Percentiles rank a stretch among this genome's conserved stretches.
These are phyloP conservation scores for Cercophora samala DNA, from an alignment of 495 filamentous ascomycete species.

Conservation along the genomic window DNA sequence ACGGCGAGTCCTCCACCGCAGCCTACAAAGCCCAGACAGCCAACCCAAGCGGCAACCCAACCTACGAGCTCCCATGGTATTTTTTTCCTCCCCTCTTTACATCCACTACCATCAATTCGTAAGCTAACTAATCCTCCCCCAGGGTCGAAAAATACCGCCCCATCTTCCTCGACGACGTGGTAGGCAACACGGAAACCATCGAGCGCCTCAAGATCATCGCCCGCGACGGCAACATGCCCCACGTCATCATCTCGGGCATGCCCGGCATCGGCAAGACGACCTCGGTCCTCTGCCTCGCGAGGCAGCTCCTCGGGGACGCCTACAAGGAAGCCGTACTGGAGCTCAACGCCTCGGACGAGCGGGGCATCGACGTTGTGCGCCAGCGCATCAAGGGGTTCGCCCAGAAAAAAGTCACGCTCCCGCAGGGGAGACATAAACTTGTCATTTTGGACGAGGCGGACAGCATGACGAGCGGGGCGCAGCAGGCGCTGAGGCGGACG, in stretches of 20 bases:
- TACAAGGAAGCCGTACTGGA: conserved; percentile 99
- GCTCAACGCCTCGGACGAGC: conserved; percentile 92
- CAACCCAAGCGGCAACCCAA: conserved; percentile 56
- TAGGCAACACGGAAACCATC: conserved; percentile 95
- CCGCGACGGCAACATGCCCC: conserved; percentile 98
- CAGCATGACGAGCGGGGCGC: conserved; percentile 93
- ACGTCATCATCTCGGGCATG: conserved; percentile 99
- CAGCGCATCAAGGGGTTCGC: conserved; percentile 98
- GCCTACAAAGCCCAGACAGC: conserved; percentile 64
- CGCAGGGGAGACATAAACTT: conserved; percentile 85
- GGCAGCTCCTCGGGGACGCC: conserved; percentile 84
- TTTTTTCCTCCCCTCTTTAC: conserved; percentile 24
- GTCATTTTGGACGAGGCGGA: conserved; percentile 98
- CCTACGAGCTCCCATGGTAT: conserved; percentile 92
- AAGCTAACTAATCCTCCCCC: conserved; percentile 13
- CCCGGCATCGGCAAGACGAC: conserved; percentile 99
- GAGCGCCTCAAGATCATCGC: conserved; percentile 98
- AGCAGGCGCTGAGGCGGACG: conserved; percentile 90
- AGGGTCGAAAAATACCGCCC: conserved; percentile 99
- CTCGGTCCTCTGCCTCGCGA: conserved; percentile 87
- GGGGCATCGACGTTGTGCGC: conserved; percentile 98
- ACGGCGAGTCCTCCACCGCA: conserved; percentile 72
- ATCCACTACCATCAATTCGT: no score
- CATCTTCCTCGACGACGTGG: conserved; percentile 89
- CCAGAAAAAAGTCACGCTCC: conserved; percentile 98